Percentiles rank a stretch among this genome's conserved stretches.
Evolutionary conservation across 1,284 basidiomycete genomes (phyloP).

Genomic region (Taiwanofungus camphoratus): DNA sequence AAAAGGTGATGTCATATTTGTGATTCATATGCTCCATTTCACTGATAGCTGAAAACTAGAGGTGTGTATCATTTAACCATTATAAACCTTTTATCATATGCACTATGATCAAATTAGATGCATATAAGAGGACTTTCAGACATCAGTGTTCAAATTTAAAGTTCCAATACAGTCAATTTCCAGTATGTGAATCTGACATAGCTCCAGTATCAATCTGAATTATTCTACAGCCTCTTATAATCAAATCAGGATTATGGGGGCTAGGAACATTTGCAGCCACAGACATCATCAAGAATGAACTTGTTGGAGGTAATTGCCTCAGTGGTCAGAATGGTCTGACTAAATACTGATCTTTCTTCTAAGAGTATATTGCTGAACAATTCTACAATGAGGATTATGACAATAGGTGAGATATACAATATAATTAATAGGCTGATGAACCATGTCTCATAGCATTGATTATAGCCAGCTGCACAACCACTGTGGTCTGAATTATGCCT

Average conservation of each 20-base stretch:
- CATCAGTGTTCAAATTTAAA: constrained; percentile 11
- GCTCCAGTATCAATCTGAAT: not conserved
- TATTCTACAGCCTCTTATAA: constrained; percentile 25
- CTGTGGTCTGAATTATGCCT: constrained; percentile 50
- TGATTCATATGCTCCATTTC: no score
- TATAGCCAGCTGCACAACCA: constrained; percentile 31
- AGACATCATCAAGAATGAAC: constrained; percentile 23
- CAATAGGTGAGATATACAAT: not conserved
- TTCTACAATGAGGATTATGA: constrained; percentile 18
- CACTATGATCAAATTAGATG: not conserved
- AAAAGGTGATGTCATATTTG: no score
- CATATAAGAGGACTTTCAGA: not conserved
- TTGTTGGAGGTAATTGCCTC: constrained; percentile 33
- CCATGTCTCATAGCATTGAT: not conserved
- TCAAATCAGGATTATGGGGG: constrained; percentile 34
- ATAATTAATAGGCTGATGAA: constrained; percentile 13
- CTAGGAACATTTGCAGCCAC: constrained; percentile 38
- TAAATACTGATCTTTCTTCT: no score
- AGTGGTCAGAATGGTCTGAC: no score
- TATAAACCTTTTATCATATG: not conserved
- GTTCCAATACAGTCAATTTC: constrained; percentile 10
- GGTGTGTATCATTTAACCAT: not conserved
- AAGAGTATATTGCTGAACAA: constrained; percentile 44
- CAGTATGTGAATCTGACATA: constrained; percentile 4
- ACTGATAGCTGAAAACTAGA: not conserved